Evolutionary conservation across 352 stramenopile genomes (phyloP), one percentile per base, ranked within the genome.

Genomic region (Thraustochytrium sp.): DNA sequence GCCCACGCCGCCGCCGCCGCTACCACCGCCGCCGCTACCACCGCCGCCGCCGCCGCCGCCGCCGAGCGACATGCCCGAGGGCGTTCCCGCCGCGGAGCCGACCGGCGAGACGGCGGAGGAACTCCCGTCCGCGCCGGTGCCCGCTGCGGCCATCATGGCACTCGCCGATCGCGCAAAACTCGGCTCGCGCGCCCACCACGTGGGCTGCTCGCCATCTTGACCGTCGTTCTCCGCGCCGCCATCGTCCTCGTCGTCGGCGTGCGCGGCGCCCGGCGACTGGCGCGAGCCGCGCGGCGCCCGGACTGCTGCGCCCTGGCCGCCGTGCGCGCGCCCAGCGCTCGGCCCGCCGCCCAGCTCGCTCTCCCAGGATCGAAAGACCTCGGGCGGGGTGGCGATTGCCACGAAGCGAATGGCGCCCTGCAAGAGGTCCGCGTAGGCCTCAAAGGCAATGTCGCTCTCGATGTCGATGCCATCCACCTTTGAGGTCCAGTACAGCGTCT

Each of bases 381-480:
- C 26, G 29, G 31, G 48, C 18, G 68, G 46, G 5, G 68, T 80
- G 9, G 53, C 42, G 18, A 55, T 4, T 3, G 31, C 44, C 16
- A 80, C 68, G 42, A 80, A 80, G 29, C 31, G 34, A 34, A 80
- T 53, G 18, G 44, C 68, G n/a, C 31, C 68, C 26, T 80, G 44
- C 31, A 80, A 72, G 18, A 80, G 23, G 49, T 61, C 31, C 16
- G 40, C 44, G 2, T 55, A 72, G 21, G 68, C 8, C 18, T 55
- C 31, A 51, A 65, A 80, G n/a, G 51, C 48, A 16, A 51, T 13
- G 13, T 80, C 68, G 42, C 31, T 5, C 49, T 80, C 21, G 3
- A 77, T n/a, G 11, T 18, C 49, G 13, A 46, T 9, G 9, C 64
- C 49, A 23, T 3, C 68, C 9, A 18, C 68, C 31, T 34, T 53